A percentile compares a stretch with the other conserved stretches of the same genome.
phyloP scores from a whole-genome alignment of 23 red algal genomes.

The Agarophyton chilense region DNA sequence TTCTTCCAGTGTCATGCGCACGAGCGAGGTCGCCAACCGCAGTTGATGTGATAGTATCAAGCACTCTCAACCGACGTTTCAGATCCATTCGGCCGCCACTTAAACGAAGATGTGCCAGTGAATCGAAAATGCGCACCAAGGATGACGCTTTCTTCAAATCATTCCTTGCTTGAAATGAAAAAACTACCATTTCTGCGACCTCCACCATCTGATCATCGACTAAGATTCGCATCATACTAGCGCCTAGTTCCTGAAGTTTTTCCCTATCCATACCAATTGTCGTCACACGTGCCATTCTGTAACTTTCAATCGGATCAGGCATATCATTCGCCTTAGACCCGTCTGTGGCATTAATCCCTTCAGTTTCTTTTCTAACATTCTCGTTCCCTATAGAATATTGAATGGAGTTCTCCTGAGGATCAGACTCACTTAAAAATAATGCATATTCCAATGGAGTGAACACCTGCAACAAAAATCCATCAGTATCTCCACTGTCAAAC shows the following conservation, averaged over 20 bases:
- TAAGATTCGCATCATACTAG: conserved; percentile 38
- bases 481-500: conserved; percentile 40
- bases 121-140: conserved; percentile 49
- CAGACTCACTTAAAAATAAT: conserved; percentile 17
- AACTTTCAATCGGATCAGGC: neutral
- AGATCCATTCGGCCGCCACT: conserved; percentile 3
- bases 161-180: conserved; percentile 28
- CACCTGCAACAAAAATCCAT: conserved; percentile 38
- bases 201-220: conserved; percentile 37
- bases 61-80: conserved; percentile 18
- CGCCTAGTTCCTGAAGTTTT: conserved; percentile 27
- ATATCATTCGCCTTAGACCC: too few relatives aligned
- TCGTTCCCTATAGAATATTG: neutral
- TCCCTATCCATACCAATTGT: neutral
- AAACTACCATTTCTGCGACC: conserved; percentile 40
- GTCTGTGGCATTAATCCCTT: neutral
- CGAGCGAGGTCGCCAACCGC: conserved; percentile 43
- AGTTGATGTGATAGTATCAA: conserved; percentile 28
- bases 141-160: conserved; percentile 27
- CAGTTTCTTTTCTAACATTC: neutral
- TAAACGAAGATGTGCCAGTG: conserved; percentile 33
- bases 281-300: neutral
- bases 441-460: conserved; percentile 39
- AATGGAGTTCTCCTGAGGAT: neutral
- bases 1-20: conserved; percentile 33